Evolutionary conservation across 2,329 filamentous ascomycete species (phyloP), one percentile per base, ranked within the genome.

Genomic region (Rasamsonia emersonii): DNA sequence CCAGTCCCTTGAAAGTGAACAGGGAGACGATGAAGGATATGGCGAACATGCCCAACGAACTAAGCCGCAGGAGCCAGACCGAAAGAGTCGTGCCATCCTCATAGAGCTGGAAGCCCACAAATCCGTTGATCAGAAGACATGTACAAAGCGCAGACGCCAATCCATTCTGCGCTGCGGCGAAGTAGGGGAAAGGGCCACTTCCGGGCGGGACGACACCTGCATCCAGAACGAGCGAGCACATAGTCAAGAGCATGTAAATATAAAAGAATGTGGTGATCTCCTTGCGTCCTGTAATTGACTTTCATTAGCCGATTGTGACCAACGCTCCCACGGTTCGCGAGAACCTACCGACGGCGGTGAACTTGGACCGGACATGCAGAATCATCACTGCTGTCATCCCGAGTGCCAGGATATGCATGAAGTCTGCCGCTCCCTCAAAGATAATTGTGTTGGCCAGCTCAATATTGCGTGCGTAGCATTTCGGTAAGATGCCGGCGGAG

Each of bases 361-460:
- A 98, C 65, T 98, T 98, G 50, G 85, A 89, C 49, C 91, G 77
- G 41, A 98, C 84, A 60, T 98, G 91, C 43, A 98, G 71, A 40
- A 98, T 86, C 91, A 98, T 98, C 51, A 94, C 81, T 6, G 89
- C 82, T 3, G 86, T 93, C 89, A 98, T 95, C 47, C 79, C 68
- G 38, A 98, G 68, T 9, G 89, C 85, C 36, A 82, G 67, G 45
- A 98, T 96, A 61, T 98, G 91, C 65, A 91, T 84, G 53, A 89
- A 86, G 40, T 84, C 85, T 14, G 86, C 79, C 17, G 88, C 91
- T 53, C 80, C 85, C 64, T 96, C 79, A 58, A 98, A 98, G 53
- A 98, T 98, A 65, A 96, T 89, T 24, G 91, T 98, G 65, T 98
- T 98, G 46, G 88, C 91, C 45, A 96, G 64, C 62, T 95, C 88